Percentiles rank a stretch among this genome's conserved stretches.
phyloP scores from a whole-genome alignment of 352 stramenopile genomes.

The Globisporangium barbulae region DNA sequence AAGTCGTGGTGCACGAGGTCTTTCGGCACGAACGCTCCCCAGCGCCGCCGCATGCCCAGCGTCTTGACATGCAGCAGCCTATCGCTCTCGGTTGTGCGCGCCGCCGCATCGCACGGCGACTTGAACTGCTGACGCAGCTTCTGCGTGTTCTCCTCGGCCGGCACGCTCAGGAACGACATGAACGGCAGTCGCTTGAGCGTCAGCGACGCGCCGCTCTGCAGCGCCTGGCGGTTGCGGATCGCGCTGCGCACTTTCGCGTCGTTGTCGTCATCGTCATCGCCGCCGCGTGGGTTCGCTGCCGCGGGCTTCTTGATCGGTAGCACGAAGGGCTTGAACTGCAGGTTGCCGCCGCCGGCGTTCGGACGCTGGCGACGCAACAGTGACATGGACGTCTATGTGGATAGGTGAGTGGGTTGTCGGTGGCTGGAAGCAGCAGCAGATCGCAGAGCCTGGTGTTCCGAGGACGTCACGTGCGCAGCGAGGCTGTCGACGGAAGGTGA shows the following conservation, averaged over 20 bases:
- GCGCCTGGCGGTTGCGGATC: conserved; percentile 42
- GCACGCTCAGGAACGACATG: conserved; percentile 75
- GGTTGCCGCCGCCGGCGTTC: conserved; percentile 10
- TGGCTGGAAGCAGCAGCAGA: too few relatives aligned
- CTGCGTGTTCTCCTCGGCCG: conserved; percentile 48
- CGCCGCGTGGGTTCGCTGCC: not conserved
- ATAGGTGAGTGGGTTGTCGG: not conserved
- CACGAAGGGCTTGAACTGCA: conserved; percentile 79
- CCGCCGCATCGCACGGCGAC: conserved; percentile 56
- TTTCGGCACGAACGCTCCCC: conserved; percentile 40
- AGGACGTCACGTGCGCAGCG: too few relatives aligned
- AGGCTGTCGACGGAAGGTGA: too few relatives aligned
- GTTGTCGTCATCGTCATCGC: conserved; percentile 27
- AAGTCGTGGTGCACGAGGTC: conserved; percentile 66
- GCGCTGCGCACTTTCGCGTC: conserved; percentile 28
- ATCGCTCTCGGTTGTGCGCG: conserved; percentile 71
- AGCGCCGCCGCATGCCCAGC: conserved; percentile 74
- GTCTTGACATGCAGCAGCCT: conserved; percentile 78
- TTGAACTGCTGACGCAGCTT: conserved; percentile 72
- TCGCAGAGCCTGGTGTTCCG: too few relatives aligned
- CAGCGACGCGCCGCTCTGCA: conserved; percentile 49
- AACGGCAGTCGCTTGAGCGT: conserved; percentile 78
- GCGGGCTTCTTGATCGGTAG: conserved; percentile 44
- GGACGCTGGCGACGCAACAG: conserved; percentile 41
- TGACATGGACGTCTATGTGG: conserved; percentile 25